Evolutionary conservation across 192 early-diverging fungal genomes (phyloP), one percentile per base, ranked within the genome.

Genomic region (Coemansia sp.): DNA sequence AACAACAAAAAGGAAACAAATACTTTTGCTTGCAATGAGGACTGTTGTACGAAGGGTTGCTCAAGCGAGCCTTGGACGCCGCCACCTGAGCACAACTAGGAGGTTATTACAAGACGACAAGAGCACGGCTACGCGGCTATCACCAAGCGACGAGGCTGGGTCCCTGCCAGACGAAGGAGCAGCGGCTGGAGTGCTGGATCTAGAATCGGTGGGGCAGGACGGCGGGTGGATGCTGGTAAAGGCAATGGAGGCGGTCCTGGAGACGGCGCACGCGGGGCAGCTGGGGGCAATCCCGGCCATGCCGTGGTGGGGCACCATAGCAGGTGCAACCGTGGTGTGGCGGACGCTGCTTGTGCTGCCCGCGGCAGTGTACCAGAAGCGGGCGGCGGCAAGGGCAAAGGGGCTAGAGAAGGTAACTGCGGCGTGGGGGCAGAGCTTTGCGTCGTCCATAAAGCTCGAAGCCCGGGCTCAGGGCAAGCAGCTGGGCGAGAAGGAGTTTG

Each of bases 251-350:
- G 23, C 50, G 21, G 7, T 43, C 2, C 28, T 72, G 10, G 68
- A 72, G 35, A 44, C 56, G 16, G 4, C 60, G 5, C 68, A 72
- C 38, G 56, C 44, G 17, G 56, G 60, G n/a, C n/a, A n/a, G n/a
- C n/a, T n/a, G 31, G 6, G 11, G 31, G 31, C 31, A 8, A 27
- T 25, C 19, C 27, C 9, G 4, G 36, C 54, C 3, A 23, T 60
- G 9, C 62, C 69, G 13, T 73, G 69, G 69, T 73, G 69, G 62
- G 47, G 18, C 0, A 58, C 60, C 2, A 73, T 73, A 18, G 46
- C 31, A 6, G 62, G 53, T 5, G 29, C 69, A 2, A 40, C 57
- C 3, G 23, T 57, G 9, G 40, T 41, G 17, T 16, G 54, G 27
- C 62, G 62, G 1, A 12, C 41, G 18, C n/a, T 33, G 1, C 16